Evolutionary conservation across 495 filamentous ascomycete species (phyloP).

Genomic region (Platismatia glauca): DNA sequence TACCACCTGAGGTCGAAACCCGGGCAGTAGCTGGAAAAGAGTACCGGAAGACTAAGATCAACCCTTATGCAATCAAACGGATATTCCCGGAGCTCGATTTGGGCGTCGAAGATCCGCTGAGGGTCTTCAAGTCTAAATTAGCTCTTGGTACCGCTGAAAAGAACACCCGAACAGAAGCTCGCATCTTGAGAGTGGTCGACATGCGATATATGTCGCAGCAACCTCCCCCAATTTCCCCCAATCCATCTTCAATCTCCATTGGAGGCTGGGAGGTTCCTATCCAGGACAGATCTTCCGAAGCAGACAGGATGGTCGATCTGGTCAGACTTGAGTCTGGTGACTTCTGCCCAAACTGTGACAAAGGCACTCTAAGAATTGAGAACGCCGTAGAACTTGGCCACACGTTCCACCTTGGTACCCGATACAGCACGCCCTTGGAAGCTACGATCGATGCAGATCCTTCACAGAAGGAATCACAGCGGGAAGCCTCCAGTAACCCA

Average conservation of each 20-base stretch:
- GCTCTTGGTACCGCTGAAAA: not conserved
- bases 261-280: not conserved
- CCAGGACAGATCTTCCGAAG: not conserved
- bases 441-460: constrained; percentile 42
- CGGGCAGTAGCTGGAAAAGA: constrained; percentile 19
- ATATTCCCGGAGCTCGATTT: constrained; percentile 62
- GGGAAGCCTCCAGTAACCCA: not conserved
- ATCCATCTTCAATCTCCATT: not conserved
- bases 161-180: not conserved
- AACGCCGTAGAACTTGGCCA: constrained; percentile 84
- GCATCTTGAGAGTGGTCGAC: not conserved
- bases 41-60: constrained; percentile 45
- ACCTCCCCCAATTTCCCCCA: not conserved
- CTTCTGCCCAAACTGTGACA: constrained; percentile 57
- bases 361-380: constrained; percentile 55
- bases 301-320: constrained; percentile 38
- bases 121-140: not conserved
- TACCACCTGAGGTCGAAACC: constrained; percentile 37
- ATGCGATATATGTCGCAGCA: constrained; percentile 1
- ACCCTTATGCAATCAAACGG: constrained; percentile 60
- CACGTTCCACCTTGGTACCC: constrained; percentile 86
- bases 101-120: constrained; percentile 49
- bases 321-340: constrained; percentile 60
- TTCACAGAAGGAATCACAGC: not conserved
- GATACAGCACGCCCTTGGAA: constrained; percentile 69